These are phyloP conservation scores for Castanospermum australe DNA, from an alignment of 306 rosid genomes.

Conservation along the genomic window DNA sequence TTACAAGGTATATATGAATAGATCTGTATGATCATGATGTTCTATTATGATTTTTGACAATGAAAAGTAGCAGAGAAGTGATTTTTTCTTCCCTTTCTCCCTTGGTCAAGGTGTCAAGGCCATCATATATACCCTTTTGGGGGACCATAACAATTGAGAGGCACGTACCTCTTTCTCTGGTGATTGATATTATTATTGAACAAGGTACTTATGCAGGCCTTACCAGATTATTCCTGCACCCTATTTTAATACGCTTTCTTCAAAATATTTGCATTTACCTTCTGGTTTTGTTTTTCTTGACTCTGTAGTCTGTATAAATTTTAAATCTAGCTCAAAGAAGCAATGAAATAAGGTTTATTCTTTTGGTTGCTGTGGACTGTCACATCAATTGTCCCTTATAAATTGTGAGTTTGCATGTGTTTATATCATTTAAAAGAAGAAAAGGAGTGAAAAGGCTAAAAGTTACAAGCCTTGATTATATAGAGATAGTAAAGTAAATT, in stretches of 20 bases:
- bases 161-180: conserved; percentile 70
- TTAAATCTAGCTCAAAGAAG: background rate
- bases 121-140: conserved; percentile 81
- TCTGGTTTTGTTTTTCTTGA: background rate
- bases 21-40: background rate
- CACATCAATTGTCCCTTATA: background rate
- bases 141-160: conserved; percentile 66
- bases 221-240: background rate
- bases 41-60: background rate
- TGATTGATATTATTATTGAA: conserved; percentile 81
- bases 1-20: conserved; percentile 58
- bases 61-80: background rate
- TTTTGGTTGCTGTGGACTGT: background rate
- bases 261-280: background rate
- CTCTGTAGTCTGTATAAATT: background rate
- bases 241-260: background rate
- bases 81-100: conserved; percentile 1
- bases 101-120: conserved; percentile 75
- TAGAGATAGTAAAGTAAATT: background rate
- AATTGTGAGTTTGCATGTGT: background rate
- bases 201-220: conserved; percentile 61
- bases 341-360: background rate
- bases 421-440: background rate
- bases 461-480: background rate
- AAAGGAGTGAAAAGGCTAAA: conserved; percentile 4